Evolutionary conservation across 495 filamentous ascomycete species (phyloP).

Genomic region (Xylaria longipes): DNA sequence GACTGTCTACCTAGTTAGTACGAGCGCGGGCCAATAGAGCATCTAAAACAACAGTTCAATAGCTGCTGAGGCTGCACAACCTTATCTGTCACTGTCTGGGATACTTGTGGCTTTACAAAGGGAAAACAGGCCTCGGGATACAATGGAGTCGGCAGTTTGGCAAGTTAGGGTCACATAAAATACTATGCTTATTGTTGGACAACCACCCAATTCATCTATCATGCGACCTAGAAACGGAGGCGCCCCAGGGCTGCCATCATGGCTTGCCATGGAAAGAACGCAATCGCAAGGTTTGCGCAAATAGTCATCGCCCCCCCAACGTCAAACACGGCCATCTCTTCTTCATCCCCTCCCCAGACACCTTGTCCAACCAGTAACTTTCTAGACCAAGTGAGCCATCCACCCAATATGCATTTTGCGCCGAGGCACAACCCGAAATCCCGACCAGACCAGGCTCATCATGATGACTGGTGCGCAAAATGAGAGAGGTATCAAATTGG

Average conservation of each 20-base stretch:
- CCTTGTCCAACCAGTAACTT: slow-evolving; percentile 25
- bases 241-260: slow-evolving; percentile 26
- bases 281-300: slow-evolving; percentile 22
- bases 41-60: neutral
- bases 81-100: neutral
- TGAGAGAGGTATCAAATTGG: slow-evolving; percentile 38
- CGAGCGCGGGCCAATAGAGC: neutral
- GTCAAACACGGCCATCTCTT: slow-evolving; percentile 12
- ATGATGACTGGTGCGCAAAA: slow-evolving; percentile 32
- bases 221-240: slow-evolving; percentile 20
- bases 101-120: neutral
- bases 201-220: slow-evolving; percentile 27
- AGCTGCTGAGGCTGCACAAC: neutral
- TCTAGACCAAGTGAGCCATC: slow-evolving; percentile 25
- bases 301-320: slow-evolving; percentile 13
- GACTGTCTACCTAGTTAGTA: neutral
- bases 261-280: slow-evolving; percentile 23
- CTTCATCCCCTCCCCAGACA: neutral
- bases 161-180: neutral
- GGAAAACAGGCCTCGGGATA: neutral
- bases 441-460: slow-evolving; percentile 40
- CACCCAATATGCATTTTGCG: slow-evolving; percentile 15
- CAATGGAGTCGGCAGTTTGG: neutral
- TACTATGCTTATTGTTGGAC: slow-evolving; percentile 4
- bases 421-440: slow-evolving; percentile 28